Percentiles rank a stretch among this genome's conserved stretches.
Evolutionary conservation across 148 eudicot genomes (phyloP).

Genomic region (Cornus suecica): DNA sequence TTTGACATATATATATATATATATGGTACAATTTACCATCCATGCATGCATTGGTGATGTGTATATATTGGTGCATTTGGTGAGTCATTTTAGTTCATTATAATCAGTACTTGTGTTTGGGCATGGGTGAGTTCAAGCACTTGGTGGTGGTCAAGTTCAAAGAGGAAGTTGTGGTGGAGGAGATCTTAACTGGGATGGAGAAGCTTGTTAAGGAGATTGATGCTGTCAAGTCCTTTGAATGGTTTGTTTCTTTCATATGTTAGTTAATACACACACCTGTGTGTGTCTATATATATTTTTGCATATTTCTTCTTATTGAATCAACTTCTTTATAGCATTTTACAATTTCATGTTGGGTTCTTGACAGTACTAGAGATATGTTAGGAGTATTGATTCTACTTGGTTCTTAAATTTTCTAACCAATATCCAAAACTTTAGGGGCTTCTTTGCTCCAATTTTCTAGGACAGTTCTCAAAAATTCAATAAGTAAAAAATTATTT

Average conservation of each 20-base stretch:
- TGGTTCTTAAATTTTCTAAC: too few species aligned
- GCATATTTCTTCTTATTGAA: neutral
- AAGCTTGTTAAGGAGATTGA: constrained; percentile 63
- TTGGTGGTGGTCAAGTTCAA: constrained; percentile 92
- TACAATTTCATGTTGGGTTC: too few species aligned
- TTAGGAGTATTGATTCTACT: too few species aligned
- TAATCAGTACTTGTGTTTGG: neutral
- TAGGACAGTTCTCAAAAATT: too few species aligned
- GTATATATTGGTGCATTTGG: constrained; percentile 7
- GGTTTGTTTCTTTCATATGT: constrained; percentile 32
- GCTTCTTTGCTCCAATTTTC: too few species aligned
- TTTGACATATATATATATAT: constrained; percentile 6
- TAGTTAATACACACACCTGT: neutral
- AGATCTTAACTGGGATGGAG: constrained; percentile 69
- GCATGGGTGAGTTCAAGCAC: constrained; percentile 72
- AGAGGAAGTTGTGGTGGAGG: constrained; percentile 66
- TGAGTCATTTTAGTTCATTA: neutral
- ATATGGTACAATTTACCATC: too few species aligned
- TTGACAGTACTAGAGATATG: too few species aligned
- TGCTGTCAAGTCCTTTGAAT: constrained; percentile 62
- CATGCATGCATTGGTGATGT: neutral
- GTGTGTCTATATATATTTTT: neutral
- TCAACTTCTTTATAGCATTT: too few species aligned
- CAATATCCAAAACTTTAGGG: too few species aligned
- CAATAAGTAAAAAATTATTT: too few species aligned